Evolutionary conservation across 768 basidiomycete genomes (phyloP), one percentile per base, ranked within the genome.

Genomic region (Lactarius akahatsu): DNA sequence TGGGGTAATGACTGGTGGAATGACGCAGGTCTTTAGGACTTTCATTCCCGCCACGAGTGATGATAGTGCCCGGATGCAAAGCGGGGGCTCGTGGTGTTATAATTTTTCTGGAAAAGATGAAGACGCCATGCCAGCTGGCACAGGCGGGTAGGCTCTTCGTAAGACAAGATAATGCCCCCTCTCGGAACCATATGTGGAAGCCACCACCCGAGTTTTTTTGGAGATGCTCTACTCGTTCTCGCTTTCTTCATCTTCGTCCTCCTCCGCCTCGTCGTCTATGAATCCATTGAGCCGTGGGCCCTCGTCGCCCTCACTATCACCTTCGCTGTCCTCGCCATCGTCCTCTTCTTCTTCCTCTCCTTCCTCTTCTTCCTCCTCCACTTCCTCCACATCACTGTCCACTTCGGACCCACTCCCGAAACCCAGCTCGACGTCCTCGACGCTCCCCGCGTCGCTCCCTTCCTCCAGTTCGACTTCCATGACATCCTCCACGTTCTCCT

Each of bases 381-480:
- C 80, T 15, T 81, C 78, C n/a, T 80, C 80, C 13, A 80, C 81
- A 15, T 78, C 82, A 18, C 77, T 80, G 23, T 81, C 83, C 23
- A 82, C 81, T 9, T 81, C 85, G 45, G 80, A 79, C 47, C 82
- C 81, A 67, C 86, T 86, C 55, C 84, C 83, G 1, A 84, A 86
- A 65, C 89, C 89, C 16, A 91, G 77, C 71, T 90, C 90, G 23
- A 92, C 82, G 72, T 92, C 90, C 72, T 91, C 92, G 54, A 93
- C 78, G 72, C 91, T 91, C 13, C 87, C 90, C 40, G 81, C 85
- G 41, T 91, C 86, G 45, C 82, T 85, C 71, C 88, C 86, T 52
- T 81, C 78, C 71, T 82, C 86, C 38, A 88, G 82, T 59, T 86
- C 85, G 75, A 83, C 81, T 40, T 76, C 75, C 70, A 70, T 62